Evolutionary conservation across 805 yeast genomes (phyloP), one percentile per base, ranked within the genome.

Genomic region (Cyberlindnera subsufficiens): DNA sequence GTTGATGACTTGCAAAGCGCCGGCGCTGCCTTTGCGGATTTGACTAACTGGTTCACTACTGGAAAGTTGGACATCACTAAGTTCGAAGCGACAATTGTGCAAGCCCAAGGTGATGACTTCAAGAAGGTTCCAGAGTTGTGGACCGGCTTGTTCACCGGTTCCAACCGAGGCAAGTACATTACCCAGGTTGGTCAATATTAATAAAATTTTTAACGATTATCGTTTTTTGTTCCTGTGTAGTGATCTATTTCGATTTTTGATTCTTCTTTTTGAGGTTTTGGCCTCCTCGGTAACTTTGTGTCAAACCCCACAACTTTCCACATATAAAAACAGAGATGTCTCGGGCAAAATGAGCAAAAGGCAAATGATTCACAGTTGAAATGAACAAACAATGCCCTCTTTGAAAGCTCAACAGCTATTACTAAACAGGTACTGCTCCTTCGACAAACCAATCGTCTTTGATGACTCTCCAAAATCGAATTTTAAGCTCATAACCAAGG

Each of bases 121-220:
- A 42, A 53, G 10, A 54, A 67, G 29, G 61, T 77, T 42, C 82
- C 82, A 27, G 56, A 56, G 16, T 54, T 67, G 25, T 77, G 79
- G 79, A 59, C 66, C 36, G 64, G 66, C 20, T 53, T 78, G 33
- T 77, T 76, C 57, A 49, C 53, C 17, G 72, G 71, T 42, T 51
- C 54, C 25, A 77, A 77, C 41, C 64, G 52, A 20, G 84, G 83
- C 43, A 78, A 77, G 53, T 64, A 73, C 51, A 56, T 77, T 36
- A 72, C 82, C 37, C 66, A 70, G 42, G 45, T 49, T 30, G 49
- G 39, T 14, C 45, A 38, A 6, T 48, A 43, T 40, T 36, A 19
- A 30, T 22, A 22, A 11, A 8, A 20, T 20, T 20, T 20, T 20
- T 17, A 11, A 16, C 20, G n/a, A 30, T n/a, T 15, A 6, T 30